These are phyloP conservation scores for Penicillium parvum DNA, from an alignment of 495 filamentous ascomycete genomes.

Conservation along the genomic window DNA sequence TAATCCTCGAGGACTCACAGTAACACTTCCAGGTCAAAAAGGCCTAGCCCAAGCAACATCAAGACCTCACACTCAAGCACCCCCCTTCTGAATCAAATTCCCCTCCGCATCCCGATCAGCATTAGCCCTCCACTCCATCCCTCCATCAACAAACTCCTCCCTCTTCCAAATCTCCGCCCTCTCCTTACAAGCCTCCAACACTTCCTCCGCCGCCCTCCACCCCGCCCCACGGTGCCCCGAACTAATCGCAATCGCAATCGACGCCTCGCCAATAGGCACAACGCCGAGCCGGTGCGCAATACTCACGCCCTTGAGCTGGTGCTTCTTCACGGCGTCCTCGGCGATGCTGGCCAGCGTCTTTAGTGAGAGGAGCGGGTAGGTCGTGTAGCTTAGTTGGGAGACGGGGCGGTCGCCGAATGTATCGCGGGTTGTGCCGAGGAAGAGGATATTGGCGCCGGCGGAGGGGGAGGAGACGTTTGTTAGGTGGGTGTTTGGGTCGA, in stretches of 20 bases:
- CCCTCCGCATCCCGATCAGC: constrained; percentile 62
- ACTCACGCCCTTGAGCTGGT: constrained; percentile 63
- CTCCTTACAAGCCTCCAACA: constrained; percentile 81
- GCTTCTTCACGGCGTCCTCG: constrained; percentile 48
- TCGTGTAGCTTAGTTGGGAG: constrained; percentile 70
- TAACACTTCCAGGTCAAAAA: too few relatives aligned
- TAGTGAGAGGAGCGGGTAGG: constrained; percentile 75
- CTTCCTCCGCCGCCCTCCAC: constrained; percentile 86
- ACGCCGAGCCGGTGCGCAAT: constrained; percentile 84
- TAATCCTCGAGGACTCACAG: too few relatives aligned
- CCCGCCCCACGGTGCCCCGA: constrained; percentile 81
- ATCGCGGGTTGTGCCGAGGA: constrained; percentile 84
- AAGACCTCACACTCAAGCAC: constrained; percentile 1
- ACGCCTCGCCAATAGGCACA: constrained; percentile 86
- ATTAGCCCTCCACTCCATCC: constrained; percentile 86
- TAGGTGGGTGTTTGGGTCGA: constrained; percentile 58
- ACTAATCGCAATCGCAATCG: constrained; percentile 85
- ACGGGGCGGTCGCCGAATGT: constrained; percentile 74
- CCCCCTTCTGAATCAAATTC: constrained; percentile 14
- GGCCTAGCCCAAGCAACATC: too few relatives aligned
- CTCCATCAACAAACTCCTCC: constrained; percentile 84
- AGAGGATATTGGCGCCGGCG: constrained; percentile 86
- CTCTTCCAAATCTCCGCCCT: constrained; percentile 92
- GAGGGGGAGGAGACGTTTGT: constrained; percentile 67
- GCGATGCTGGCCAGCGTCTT: constrained; percentile 71